A percentile compares a stretch with the other conserved stretches of the same genome.
Evolutionary conservation across 2,329 filamentous ascomycete species (phyloP).

Genomic region (Endoconidiophora polonica): DNA sequence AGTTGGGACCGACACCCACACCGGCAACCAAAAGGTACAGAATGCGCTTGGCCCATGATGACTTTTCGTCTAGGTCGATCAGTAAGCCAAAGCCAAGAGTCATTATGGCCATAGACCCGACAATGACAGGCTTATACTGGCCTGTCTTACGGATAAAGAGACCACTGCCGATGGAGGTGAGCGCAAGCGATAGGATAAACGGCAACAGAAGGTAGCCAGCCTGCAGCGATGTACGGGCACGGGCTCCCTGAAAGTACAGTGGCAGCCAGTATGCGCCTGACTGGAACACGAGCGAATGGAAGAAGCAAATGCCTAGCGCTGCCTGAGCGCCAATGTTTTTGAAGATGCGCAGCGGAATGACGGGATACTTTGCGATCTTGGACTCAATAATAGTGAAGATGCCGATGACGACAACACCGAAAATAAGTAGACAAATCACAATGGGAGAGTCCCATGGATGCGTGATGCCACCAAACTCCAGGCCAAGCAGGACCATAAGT

Average conservation of each 20-base stretch:
- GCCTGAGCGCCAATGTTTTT: conserved; percentile 46
- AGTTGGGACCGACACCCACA: conserved; percentile 49
- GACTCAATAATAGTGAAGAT: conserved; percentile 60
- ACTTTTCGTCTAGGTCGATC: conserved; percentile 40
- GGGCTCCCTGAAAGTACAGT: conserved; percentile 67
- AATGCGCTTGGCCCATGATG: conserved; percentile 39
- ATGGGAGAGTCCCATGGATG: conserved; percentile 60
- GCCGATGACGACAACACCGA: conserved; percentile 45
- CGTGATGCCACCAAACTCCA: conserved; percentile 66
- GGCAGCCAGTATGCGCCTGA: conserved; percentile 65
- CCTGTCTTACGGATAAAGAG: conserved; percentile 47
- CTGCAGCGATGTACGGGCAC: conserved; percentile 49
- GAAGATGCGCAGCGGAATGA: conserved; percentile 64
- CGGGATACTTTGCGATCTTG: conserved; percentile 56
- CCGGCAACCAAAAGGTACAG: conserved; percentile 47
- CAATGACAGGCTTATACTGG: conserved; percentile 45
- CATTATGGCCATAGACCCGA: conserved; percentile 39
- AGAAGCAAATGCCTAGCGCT: conserved; percentile 48
- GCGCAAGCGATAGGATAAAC: conserved; percentile 48
- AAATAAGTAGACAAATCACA: conserved; percentile 62
- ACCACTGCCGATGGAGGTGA: conserved; percentile 41
- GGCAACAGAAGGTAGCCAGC: conserved; percentile 63
- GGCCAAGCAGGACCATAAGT: conserved; percentile 70
- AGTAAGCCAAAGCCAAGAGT: conserved; percentile 49
- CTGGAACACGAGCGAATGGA: conserved; percentile 65